Base-by-base conservation (phyloP, 495 filamentous ascomycete genomes). In the Aspergillus carlsbadensis region DNA sequence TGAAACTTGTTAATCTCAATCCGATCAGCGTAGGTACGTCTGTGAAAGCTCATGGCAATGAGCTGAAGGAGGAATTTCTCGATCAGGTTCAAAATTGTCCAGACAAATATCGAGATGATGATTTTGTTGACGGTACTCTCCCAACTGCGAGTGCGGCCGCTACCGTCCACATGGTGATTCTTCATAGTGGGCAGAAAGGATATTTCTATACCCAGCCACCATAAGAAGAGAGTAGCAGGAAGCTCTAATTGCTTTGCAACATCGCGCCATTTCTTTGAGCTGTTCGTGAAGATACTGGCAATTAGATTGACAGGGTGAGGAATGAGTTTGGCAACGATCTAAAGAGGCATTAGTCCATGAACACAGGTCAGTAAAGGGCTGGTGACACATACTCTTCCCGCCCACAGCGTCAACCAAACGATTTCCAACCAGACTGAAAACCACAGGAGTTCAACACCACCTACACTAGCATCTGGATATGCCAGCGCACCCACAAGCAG, bases 11-110 rank as follows among this genome's bases (percentile, higher is more conserved):
- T 97, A 58, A 92, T 78, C 46, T 93, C 90, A 61, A 98, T 97
- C 11, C 93, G 83, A 64, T 95, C 90, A 21, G 89, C 85, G 58
- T 98, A 98, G 7, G 93, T 97, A 36, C 93, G 83, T 33, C 87
- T 78, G 65, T 98, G 93, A 69, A 98, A 97, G 62, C 85, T 91
- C 60, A 92, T 89, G 15, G 93, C 92, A 65, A 98, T 96, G 66
- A 96, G 84, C 65, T 97, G 92, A 54, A 96, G 93, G 59, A 96
- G 81, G 54, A 98, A 88, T 76, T 97, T 98, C 67, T 97, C 91
- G 42, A 88, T 78, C 46, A 94, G 83, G 70, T 98, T 97, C 48
- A 97, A 73, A 31, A 84, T 78, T 0, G 86, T 83, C 57, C 88
- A 83, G 26, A 95, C 87, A 65, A 98, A 93, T 50, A 92, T 65